phyloP scores from a whole-genome alignment of 2,329 filamentous ascomycete genomes.

The Pseudocercospora fuligena region DNA sequence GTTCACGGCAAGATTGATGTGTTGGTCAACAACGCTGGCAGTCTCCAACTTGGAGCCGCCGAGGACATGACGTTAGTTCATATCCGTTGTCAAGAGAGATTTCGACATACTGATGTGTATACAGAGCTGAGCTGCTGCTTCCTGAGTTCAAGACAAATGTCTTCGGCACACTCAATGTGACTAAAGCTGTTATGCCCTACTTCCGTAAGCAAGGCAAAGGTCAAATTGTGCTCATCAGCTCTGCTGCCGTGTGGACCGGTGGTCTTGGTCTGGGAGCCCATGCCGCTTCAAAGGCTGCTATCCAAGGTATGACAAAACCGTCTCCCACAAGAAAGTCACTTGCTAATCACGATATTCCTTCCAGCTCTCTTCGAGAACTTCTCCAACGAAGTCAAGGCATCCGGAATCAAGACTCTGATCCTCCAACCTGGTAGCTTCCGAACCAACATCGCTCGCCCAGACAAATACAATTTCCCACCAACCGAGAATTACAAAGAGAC shows the following conservation, averaged over 20 bases:
- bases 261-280: slow-evolving; percentile 1
- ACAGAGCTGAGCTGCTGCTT: slow-evolving; percentile 2
- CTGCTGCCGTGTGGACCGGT: not conserved
- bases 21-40: slow-evolving; percentile 47
- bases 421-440: slow-evolving; percentile 11
- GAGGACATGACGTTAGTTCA: slow-evolving; percentile 22
- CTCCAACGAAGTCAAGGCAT: not conserved
- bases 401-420: slow-evolving; percentile 13
- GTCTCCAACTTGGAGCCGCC: slow-evolving; percentile 28
- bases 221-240: slow-evolving; percentile 5
- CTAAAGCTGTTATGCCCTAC: slow-evolving; percentile 26
- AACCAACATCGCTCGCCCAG: slow-evolving; percentile 2
- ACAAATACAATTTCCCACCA: slow-evolving; percentile 3
- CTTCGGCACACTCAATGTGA: slow-evolving; percentile 27
- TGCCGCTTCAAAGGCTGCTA: slow-evolving; percentile 6
- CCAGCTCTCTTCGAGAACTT: slow-evolving; percentile 3
- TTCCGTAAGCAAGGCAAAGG: slow-evolving; percentile 26
- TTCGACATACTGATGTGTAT: not conserved
- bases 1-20: slow-evolving; percentile 46
- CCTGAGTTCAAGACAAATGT: slow-evolving; percentile 26
- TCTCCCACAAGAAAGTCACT: too few relatives aligned
- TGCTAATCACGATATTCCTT: not conserved
- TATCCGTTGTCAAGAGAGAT: not conserved
- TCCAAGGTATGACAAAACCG: not conserved
- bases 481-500: not conserved